Conservation (phyloP, 805 yeast species). For the Starmerella bombi region DNA sequence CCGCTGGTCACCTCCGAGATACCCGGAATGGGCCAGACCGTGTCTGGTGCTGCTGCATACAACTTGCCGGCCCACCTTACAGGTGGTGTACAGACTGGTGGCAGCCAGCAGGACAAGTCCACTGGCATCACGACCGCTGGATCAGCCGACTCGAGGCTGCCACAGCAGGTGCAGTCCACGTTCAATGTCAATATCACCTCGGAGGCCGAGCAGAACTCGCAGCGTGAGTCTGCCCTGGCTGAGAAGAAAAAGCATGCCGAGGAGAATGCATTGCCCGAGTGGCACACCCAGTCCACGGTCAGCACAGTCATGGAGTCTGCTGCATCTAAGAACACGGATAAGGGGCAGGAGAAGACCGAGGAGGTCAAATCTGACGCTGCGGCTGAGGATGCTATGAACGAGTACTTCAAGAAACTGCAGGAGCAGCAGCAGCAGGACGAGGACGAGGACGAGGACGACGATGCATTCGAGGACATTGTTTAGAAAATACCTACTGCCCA, state of each 20-base stretch:
- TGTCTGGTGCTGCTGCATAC: slow-evolving; percentile 11
- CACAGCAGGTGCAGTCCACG: slow-evolving; percentile 47
- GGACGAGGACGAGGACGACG: slow-evolving; percentile 21
- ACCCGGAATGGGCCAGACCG: slow-evolving; percentile 7
- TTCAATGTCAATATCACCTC: slow-evolving; percentile 78
- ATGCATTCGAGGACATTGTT: slow-evolving; percentile 21
- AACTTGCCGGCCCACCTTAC: slow-evolving; percentile 14
- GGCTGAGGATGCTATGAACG: slow-evolving; percentile 22
- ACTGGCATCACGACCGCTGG: slow-evolving; percentile 20
- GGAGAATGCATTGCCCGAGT: slow-evolving; percentile 90
- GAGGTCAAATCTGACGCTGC: slow-evolving; percentile 6
- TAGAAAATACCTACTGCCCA: too few species aligned
- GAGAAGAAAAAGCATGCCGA: slow-evolving; percentile 57
- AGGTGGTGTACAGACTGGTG: slow-evolving; percentile 4
- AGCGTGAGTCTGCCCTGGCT: slow-evolving; percentile 53
- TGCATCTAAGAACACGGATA: neutral
- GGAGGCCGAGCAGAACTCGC: slow-evolving; percentile 67
- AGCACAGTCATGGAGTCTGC: slow-evolving; percentile 31
- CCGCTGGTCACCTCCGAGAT: slow-evolving; percentile 33
- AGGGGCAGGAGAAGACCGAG: slow-evolving; percentile 1
- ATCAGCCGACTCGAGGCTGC: slow-evolving; percentile 24
- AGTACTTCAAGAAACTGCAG: slow-evolving; percentile 21
- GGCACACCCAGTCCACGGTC: slow-evolving; percentile 89
- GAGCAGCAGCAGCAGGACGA: slow-evolving; percentile 16
- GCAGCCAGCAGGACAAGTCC: slow-evolving; percentile 6